A percentile compares a stretch with the other conserved stretches of the same genome.
These are phyloP conservation scores for Starmerella geochares DNA, from an alignment of 805 yeast species.

Conservation along the genomic window DNA sequence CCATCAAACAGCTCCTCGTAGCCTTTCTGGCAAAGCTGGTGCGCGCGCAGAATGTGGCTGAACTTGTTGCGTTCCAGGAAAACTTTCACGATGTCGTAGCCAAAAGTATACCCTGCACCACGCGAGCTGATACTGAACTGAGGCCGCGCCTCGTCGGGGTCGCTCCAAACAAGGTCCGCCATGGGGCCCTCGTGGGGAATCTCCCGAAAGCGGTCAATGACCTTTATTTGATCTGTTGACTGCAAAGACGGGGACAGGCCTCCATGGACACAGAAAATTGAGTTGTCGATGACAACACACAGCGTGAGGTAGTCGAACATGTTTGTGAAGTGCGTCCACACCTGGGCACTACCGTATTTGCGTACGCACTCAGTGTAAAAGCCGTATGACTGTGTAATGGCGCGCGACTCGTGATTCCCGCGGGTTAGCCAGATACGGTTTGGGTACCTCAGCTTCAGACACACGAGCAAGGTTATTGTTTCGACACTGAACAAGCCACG, in stretches of 20 bases:
- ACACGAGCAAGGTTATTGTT: constrained; percentile 73
- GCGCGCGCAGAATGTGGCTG: constrained; percentile 82
- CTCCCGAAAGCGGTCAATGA: constrained; percentile 84
- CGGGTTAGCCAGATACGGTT: constrained; percentile 68
- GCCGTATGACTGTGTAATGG: constrained; percentile 94
- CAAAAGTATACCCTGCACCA: constrained; percentile 98
- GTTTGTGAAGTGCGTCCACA: constrained; percentile 86
- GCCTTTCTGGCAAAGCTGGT: constrained; percentile 94
- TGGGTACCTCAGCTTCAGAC: constrained; percentile 81
- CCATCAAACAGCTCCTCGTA: constrained; percentile 87
- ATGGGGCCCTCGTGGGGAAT: constrained; percentile 98
- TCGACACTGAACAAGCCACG: constrained; percentile 90
- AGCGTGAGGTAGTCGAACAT: constrained; percentile 82
- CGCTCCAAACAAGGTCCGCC: constrained; percentile 99
- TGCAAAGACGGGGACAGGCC: constrained; percentile 94
- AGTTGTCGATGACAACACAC: constrained; percentile 81
- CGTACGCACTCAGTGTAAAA: constrained; percentile 89
- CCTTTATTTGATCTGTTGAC: constrained; percentile 79
- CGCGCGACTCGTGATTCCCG: constrained; percentile 95
- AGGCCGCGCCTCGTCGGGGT: constrained; percentile 72
- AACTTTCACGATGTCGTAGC: constrained; percentile 77
- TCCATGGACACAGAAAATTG: constrained; percentile 91
- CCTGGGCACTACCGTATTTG: constrained; percentile 70
- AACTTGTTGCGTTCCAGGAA: constrained; percentile 69
- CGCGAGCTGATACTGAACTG: constrained; percentile 86